Conservation (phyloP, 1,284 basidiomycete genomes). For the Sanghuangporus sanghuang region DNA sequence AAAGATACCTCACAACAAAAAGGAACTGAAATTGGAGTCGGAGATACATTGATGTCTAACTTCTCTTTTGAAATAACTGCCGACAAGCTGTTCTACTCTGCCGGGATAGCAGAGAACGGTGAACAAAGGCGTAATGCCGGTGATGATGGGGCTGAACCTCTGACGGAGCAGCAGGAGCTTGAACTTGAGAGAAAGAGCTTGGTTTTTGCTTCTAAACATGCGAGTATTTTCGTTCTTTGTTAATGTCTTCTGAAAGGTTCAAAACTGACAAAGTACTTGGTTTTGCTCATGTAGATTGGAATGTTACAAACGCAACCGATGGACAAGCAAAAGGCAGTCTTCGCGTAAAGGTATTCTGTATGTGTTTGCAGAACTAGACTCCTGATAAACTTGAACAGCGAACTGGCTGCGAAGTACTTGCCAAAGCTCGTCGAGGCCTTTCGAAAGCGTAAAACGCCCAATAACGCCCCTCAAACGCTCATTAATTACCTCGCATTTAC, state of each 20-base stretch:
- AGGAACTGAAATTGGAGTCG: neutral
- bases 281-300: neutral
- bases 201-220: neutral
- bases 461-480: conserved; percentile 26
- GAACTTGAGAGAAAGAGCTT: neutral
- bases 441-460: conserved; percentile 22
- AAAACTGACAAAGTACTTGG: neutral
- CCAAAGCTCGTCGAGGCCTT: conserved; percentile 30
- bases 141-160: neutral
- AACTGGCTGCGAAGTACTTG: conserved; percentile 35
- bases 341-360: neutral
- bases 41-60: neutral
- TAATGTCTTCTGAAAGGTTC: neutral
- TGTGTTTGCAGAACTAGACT: neutral
- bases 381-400: conserved; percentile 22
- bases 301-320: too few species aligned
- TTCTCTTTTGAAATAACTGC: neutral
- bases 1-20: neutral
- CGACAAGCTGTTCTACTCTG: neutral
- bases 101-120: neutral
- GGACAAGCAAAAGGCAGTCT: neutral
- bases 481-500: conserved; percentile 31
- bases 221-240: neutral
- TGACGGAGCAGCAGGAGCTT: neutral
- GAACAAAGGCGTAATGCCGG: neutral